A percentile compares a stretch with the other conserved stretches of the same genome.
Evolutionary conservation across 768 basidiomycete genomes (phyloP).

Genomic region (Auriscalpium vulgare): DNA sequence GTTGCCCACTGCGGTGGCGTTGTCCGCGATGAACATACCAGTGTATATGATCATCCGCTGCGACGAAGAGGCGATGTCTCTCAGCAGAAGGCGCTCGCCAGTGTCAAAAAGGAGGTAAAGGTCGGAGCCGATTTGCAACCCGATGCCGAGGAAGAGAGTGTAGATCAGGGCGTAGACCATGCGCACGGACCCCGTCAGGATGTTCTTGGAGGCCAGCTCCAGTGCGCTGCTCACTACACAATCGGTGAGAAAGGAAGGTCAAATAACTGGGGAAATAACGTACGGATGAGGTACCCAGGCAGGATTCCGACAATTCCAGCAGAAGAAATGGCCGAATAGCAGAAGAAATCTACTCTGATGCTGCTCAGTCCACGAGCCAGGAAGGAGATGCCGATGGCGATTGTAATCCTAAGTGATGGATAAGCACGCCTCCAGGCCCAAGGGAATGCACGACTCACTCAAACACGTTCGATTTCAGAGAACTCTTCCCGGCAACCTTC

Average conservation of each 20-base stretch:
- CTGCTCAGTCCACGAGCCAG: slow-evolving; percentile 74
- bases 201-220: slow-evolving; percentile 80
- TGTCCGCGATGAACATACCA: slow-evolving; percentile 64
- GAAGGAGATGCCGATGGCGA: slow-evolving; percentile 77
- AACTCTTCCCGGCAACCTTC: slow-evolving; percentile 63
- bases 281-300: slow-evolving; percentile 81
- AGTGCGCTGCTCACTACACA: slow-evolving; percentile 67
- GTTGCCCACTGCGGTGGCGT: slow-evolving; percentile 29
- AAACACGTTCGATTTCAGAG: slow-evolving; percentile 84
- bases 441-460: slow-evolving; percentile 48
- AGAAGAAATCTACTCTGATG: slow-evolving; percentile 72
- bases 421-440: neutral
- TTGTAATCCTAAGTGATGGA: slow-evolving; percentile 54
- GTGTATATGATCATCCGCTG: slow-evolving; percentile 43
- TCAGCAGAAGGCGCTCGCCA: slow-evolving; percentile 41
- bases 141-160: slow-evolving; percentile 78
- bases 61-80: slow-evolving; percentile 44
- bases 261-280: slow-evolving; percentile 4
- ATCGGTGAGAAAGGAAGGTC: slow-evolving; percentile 1
- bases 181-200: slow-evolving; percentile 76
- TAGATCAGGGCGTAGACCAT: slow-evolving; percentile 89
- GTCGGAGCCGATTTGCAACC: slow-evolving; percentile 78
- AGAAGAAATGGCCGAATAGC: slow-evolving; percentile 87
- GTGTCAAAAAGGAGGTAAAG: slow-evolving; percentile 68
- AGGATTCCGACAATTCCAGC: slow-evolving; percentile 82